Conservation (phyloP, 768 basidiomycete species). For the Candolleomyces efflorescens region DNA sequence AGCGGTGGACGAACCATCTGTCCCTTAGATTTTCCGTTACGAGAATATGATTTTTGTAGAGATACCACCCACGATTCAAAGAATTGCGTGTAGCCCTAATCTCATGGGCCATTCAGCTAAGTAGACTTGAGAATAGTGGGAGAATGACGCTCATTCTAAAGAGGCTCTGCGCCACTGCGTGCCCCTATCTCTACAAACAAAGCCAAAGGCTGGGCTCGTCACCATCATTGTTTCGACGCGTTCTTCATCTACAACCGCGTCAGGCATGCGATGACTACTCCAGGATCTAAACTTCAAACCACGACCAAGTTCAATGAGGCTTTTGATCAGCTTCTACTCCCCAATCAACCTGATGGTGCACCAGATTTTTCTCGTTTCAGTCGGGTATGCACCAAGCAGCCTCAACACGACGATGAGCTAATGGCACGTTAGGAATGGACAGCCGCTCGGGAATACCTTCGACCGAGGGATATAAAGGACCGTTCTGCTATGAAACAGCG, state of each 20-base stretch:
- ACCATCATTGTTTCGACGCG: not conserved
- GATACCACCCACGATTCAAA: no score
- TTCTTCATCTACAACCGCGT: not conserved
- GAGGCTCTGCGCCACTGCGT: no score
- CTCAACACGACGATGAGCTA: constrained; percentile 1
- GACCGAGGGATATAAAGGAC: constrained; percentile 47
- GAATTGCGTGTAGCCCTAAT: no score
- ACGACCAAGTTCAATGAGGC: constrained; percentile 69
- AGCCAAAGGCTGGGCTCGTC: not conserved
- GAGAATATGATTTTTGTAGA: no score
- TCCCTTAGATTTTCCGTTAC: no score
- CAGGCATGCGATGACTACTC: constrained; percentile 43
- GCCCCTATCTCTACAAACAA: not conserved
- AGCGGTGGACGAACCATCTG: no score
- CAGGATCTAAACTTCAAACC: constrained; percentile 61
- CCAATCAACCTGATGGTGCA: constrained; percentile 43
- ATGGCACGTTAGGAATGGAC: constrained; percentile 50
- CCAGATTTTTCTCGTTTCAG: constrained; percentile 61
- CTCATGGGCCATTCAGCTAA: no score
- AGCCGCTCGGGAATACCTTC: constrained; percentile 47
- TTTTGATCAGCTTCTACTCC: constrained; percentile 53
- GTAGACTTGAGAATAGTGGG: no score
- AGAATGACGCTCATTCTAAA: no score
- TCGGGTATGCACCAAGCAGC: constrained; percentile 35
- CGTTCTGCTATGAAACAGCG: constrained; percentile 4